These are phyloP conservation scores for Meripilus lineatus DNA, from an alignment of 1,284 basidiomycete genomes.

Conservation along the genomic window DNA sequence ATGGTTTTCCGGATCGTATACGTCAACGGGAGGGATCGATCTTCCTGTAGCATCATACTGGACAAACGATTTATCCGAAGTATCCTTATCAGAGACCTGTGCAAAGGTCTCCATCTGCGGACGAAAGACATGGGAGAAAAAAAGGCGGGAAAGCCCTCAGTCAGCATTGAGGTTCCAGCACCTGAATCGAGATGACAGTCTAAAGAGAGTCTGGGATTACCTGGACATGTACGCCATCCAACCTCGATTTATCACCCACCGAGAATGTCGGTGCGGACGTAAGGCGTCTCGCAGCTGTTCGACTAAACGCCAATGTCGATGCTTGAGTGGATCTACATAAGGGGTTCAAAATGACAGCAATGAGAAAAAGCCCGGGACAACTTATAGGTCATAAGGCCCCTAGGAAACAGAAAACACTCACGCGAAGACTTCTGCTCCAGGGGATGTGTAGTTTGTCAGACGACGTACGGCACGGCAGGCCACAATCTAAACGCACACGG, in stretches of 20 bases:
- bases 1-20: conserved; percentile 18
- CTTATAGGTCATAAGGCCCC: not conserved
- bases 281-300: conserved; percentile 12
- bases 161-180: no score
- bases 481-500: conserved; percentile 27
- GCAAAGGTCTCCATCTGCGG: conserved; percentile 9
- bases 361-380: no score
- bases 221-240: conserved; percentile 47
- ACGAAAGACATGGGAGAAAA: not conserved
- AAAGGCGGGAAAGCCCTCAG: no score
- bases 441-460: conserved; percentile 51
- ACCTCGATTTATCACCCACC: conserved; percentile 28
- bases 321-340: not conserved
- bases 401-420: conserved; percentile 28
- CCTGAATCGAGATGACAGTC: no score
- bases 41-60: conserved; percentile 6
- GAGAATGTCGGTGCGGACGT: conserved; percentile 17
- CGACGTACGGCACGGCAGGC: conserved; percentile 67
- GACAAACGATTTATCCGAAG: conserved; percentile 6
- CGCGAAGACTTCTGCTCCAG: conserved; percentile 48
- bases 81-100: conserved; percentile 4
- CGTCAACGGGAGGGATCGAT: not conserved
- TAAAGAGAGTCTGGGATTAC: no score
- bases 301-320: not conserved
- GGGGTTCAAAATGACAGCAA: not conserved